Evolutionary conservation across 2,329 filamentous ascomycete species (phyloP).

Genomic region (Aspergillus sojae): DNA sequence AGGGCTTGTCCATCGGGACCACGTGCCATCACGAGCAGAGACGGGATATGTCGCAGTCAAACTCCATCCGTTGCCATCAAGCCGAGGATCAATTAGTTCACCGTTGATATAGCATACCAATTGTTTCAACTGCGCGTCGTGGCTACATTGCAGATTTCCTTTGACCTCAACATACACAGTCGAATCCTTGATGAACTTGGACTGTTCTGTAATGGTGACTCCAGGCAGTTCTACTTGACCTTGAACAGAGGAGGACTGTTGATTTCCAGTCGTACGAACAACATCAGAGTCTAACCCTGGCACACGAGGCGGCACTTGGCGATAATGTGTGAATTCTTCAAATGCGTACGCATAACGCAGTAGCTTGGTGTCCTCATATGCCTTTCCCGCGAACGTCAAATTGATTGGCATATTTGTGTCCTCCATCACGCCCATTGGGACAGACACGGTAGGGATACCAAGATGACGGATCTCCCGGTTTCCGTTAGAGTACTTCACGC

Average conservation of each 20-base stretch:
- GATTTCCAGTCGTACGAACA: slow-evolving; percentile 1
- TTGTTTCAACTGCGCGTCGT: slow-evolving; percentile 14
- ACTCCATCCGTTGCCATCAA: slow-evolving; percentile 23
- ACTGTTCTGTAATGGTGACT: slow-evolving; percentile 14
- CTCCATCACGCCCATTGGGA: slow-evolving; percentile 56
- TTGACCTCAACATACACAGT: slow-evolving; percentile 11
- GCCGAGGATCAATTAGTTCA: slow-evolving; percentile 13
- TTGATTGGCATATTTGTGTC: slow-evolving; percentile 55
- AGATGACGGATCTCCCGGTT: slow-evolving; percentile 57
- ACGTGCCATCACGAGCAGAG: slow-evolving; percentile 27
- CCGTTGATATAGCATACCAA: slow-evolving; percentile 29
- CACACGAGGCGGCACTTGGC: slow-evolving; percentile 21
- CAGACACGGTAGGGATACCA: slow-evolving; percentile 57
- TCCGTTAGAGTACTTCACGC: slow-evolving; percentile 58
- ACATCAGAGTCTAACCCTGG: slow-evolving; percentile 28
- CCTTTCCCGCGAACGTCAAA: slow-evolving; percentile 55
- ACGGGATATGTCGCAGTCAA: slow-evolving; percentile 20
- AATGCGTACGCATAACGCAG: slow-evolving; percentile 32
- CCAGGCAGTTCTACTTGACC: slow-evolving; percentile 1
- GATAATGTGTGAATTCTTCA: slow-evolving; percentile 25
- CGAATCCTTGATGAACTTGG: slow-evolving; percentile 9
- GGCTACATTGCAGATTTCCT: slow-evolving; percentile 3
- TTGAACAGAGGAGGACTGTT: neutral
- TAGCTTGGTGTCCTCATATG: slow-evolving; percentile 47
- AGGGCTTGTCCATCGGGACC: slow-evolving; percentile 31